These are phyloP conservation scores for Tubosaeta brunneosetosa DNA, from an alignment of 768 basidiomycete species.

Conservation along the genomic window DNA sequence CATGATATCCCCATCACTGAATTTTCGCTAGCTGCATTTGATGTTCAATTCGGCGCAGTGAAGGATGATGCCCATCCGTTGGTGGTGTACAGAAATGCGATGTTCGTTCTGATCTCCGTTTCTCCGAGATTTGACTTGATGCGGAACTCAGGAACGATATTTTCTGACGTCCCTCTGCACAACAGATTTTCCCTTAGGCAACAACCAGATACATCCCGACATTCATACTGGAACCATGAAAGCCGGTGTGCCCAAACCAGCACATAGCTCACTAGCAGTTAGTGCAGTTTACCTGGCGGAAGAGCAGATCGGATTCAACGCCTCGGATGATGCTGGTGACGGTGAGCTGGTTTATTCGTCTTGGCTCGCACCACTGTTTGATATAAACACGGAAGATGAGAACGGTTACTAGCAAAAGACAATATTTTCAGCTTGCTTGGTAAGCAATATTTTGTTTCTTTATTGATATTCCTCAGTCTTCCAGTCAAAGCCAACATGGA, in stretches of 20 bases:
- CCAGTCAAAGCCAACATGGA: too few species aligned
- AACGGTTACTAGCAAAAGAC: slow-evolving; percentile 7
- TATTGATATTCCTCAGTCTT: background rate
- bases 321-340: too few species aligned
- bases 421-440: slow-evolving; percentile 37
- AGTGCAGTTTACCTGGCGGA: too few species aligned
- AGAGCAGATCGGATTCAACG: too few species aligned
- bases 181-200: slow-evolving; percentile 14
- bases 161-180: slow-evolving; percentile 12
- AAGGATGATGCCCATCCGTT: slow-evolving; percentile 11
- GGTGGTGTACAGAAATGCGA: slow-evolving; percentile 5
- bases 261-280: too few species aligned
- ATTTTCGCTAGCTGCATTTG: slow-evolving; percentile 39
- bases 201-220: slow-evolving; percentile 15
- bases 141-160: slow-evolving; percentile 20
- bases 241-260: too few species aligned
- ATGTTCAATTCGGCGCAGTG: slow-evolving; percentile 36
- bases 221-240: slow-evolving; percentile 22
- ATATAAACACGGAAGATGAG: slow-evolving; percentile 15
- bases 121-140: background rate
- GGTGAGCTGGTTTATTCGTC: slow-evolving; percentile 25
- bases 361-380: slow-evolving; percentile 1
- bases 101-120: slow-evolving; percentile 6
- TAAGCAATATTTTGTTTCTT: slow-evolving; percentile 16
- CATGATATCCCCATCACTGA: background rate